Conservation (phyloP, 164 flowering plant species). For the Warburgia ugandensis region DNA sequence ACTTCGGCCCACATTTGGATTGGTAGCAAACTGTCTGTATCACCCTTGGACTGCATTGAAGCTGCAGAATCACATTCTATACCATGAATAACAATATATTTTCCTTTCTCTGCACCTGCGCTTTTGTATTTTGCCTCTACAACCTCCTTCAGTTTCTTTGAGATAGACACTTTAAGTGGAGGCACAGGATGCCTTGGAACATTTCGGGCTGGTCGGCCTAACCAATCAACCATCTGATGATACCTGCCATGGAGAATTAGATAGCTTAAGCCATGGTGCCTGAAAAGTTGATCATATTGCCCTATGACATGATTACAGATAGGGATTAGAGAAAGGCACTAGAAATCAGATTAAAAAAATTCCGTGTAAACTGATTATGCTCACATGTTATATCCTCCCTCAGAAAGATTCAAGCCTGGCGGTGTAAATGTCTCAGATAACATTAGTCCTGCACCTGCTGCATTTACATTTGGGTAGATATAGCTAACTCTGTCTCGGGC, state of each 20-base stretch:
- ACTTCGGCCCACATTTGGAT: conserved; percentile 64
- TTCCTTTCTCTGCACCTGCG: conserved; percentile 69
- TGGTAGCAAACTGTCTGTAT: conserved; percentile 78
- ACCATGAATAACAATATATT: conserved; percentile 73
- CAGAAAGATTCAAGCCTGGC: conserved; percentile 52
- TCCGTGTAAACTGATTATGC: neutral
- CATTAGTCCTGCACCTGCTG: conserved; percentile 83
- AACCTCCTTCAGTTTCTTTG: conserved; percentile 63
- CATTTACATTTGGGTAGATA: conserved; percentile 80
- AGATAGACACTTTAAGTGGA: conserved; percentile 63
- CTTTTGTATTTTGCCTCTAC: conserved; percentile 58
- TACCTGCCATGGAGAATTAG: conserved; percentile 70
- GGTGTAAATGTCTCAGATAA: conserved; percentile 67
- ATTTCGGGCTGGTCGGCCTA: conserved; percentile 54
- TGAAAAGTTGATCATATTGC: too few species aligned
- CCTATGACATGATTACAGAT: too few species aligned
- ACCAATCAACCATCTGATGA: conserved; percentile 74
- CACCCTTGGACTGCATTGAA: conserved; percentile 85
- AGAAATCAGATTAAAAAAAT: neutral
- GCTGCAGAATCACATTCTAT: conserved; percentile 72
- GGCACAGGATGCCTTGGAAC: conserved; percentile 68
- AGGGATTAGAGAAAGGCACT: neutral
- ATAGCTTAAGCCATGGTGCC: too few species aligned
- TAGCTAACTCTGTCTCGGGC: conserved; percentile 81
- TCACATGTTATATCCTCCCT: conserved; percentile 50